Base-by-base conservation (phyloP, 108 stramenopile species). In the Craspedostauros australis region DNA sequence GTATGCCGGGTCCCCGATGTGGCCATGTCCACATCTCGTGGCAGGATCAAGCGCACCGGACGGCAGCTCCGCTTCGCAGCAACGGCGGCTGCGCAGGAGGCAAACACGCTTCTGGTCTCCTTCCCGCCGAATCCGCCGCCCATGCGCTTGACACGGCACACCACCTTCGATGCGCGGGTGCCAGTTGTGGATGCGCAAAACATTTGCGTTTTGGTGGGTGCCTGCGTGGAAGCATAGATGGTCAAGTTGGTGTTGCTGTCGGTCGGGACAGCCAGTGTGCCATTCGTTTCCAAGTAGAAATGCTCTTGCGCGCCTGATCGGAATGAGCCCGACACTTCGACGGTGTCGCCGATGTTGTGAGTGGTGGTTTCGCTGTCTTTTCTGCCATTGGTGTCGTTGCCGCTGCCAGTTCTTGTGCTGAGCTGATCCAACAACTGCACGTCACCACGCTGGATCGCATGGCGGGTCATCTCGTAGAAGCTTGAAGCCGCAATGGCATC, bases 111-210 rank as follows among this genome's bases (percentile, higher is more conserved):
- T 0, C 59, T 54, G 6, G 59, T 53, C 39, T 69, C 68, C 2
- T 61, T 60, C 6, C 95, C 96, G 15, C 96, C 94, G 47, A 97
- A 97, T 0, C 91, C 94, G 42, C 96, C 96, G 18, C 96, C 96
- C 84, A 95, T 88, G 23, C 96, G 74, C 62, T 95, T 95, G 62
- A 84, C 74, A 22, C 86, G 73, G 23, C 85, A 84, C 42, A 95
- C 92, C 16, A 97, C 96, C 57, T 87, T 83, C 34, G 79, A 62
- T 34, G 74, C 76, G 6, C 83, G 87, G 1, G 82, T 82, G 19
- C 82, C 87, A 22, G 93, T 88, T 3, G 82, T 75, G 26, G 82
- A 76, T 9, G 94, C 76, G 42, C 91, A 89, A 66, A 63, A 88
- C 27, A 71, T 66, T 50, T 97, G 96, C 0, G 94, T 95, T 57